Percentiles rank a stretch among this genome's conserved stretches.
These are phyloP conservation scores for Pseudogymnoascus pannorum DNA, from an alignment of 2,329 filamentous ascomycete genomes.

Conservation along the genomic window DNA sequence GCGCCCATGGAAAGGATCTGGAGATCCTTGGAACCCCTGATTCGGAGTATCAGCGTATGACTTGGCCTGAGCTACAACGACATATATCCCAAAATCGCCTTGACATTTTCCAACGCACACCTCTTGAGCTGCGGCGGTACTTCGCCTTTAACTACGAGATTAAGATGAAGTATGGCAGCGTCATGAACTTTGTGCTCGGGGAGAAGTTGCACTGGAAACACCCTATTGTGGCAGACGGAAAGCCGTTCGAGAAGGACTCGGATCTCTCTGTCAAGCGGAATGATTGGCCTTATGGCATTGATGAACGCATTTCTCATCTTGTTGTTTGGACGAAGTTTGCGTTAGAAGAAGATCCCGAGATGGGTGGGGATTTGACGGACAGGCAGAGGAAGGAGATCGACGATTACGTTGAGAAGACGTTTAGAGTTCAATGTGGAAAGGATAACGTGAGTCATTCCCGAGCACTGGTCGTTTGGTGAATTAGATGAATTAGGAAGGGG, in stretches of 20 bases:
- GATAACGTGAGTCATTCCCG: conserved; percentile 42
- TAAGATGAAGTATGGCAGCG: conserved; percentile 61
- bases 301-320: conserved; percentile 69
- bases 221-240: conserved; percentile 38
- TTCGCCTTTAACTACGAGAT: conserved; percentile 60
- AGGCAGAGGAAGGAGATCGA: conserved; percentile 59
- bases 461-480: not conserved
- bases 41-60: conserved; percentile 50
- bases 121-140: conserved; percentile 73
- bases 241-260: conserved; percentile 21
- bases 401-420: conserved; percentile 60
- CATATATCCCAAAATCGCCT: conserved; percentile 62
- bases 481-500: conserved; percentile 24
- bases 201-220: conserved; percentile 62
- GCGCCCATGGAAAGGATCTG: conserved; percentile 60
- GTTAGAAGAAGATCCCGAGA: conserved; percentile 56
- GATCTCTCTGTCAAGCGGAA: conserved; percentile 75
- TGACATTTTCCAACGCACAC: conserved; percentile 67
- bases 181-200: conserved; percentile 68
- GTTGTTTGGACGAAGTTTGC: conserved; percentile 91
- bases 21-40: conserved; percentile 66
- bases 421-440: conserved; percentile 45
- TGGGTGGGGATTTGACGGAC: conserved; percentile 57
- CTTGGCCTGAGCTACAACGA: conserved; percentile 61
- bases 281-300: conserved; percentile 91